phyloP scores from a whole-genome alignment of 23 red algal species.

The Gracilaria vermiculophylla region DNA sequence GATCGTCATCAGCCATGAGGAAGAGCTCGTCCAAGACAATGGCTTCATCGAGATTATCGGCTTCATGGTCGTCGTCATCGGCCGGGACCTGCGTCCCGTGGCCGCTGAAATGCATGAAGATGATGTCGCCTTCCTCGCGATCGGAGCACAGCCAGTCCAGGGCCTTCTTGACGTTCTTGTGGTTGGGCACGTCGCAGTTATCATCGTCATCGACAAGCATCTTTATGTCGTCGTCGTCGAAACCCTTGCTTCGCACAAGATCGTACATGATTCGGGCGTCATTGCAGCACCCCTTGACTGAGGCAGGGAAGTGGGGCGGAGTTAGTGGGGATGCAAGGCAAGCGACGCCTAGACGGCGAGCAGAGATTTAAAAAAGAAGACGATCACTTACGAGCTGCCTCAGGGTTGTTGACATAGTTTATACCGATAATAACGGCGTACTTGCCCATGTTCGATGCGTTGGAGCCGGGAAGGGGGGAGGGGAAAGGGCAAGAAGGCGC shows the following conservation, averaged over 20 bases:
- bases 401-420: constrained; percentile 64
- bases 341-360: neutral
- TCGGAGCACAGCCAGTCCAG: constrained; percentile 70
- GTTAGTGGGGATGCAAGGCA: neutral
- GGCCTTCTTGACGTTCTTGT: constrained; percentile 67
- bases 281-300: constrained; percentile 75
- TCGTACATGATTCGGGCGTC: constrained; percentile 60
- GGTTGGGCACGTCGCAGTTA: constrained; percentile 47
- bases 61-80: constrained; percentile 74
- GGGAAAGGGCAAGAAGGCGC: neutral
- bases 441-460: constrained; percentile 47
- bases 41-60: constrained; percentile 71
- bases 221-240: constrained; percentile 71
- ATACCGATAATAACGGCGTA: constrained; percentile 76
- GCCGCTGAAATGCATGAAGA: constrained; percentile 76
- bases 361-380: neutral
- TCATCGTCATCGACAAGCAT: constrained; percentile 81
- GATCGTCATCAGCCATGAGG: constrained; percentile 83
- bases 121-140: constrained; percentile 56
- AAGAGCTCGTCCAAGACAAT: constrained; percentile 70
- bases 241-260: constrained; percentile 67
- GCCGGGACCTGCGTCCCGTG: constrained; percentile 86
- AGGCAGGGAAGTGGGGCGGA: neutral
- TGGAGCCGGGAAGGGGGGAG: too few species aligned
- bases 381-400: constrained; percentile 57